These are phyloP conservation scores for Apiospora koreana DNA, from an alignment of 2,329 filamentous ascomycete genomes.

Conservation along the genomic window DNA sequence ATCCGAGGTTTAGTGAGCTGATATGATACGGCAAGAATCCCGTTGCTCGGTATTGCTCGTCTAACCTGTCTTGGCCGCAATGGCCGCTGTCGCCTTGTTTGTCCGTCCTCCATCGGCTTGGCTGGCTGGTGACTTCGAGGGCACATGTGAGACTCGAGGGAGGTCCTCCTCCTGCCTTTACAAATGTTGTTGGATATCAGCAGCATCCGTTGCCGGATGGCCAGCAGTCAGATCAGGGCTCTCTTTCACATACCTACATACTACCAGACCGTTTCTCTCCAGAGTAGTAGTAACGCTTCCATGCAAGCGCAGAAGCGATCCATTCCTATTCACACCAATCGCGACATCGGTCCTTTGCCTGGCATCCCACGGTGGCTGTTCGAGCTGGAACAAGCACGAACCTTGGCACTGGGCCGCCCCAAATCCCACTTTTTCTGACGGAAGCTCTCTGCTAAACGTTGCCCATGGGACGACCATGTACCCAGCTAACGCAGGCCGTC, in stretches of 20 bases:
- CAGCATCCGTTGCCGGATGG: background rate
- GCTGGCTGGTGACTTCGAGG: background rate
- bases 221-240: background rate
- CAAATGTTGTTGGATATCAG: background rate
- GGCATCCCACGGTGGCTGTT: constrained; percentile 10
- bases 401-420: constrained; percentile 4
- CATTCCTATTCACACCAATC: background rate
- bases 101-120: background rate
- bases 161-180: too few relatives aligned
- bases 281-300: background rate
- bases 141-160: too few relatives aligned
- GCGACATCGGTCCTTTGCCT: constrained; percentile 8
- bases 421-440: constrained; percentile 10
- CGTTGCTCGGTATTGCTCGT: background rate
- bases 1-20: background rate
- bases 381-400: background rate
- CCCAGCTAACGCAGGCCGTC: constrained; percentile 5
- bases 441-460: constrained; percentile 9
- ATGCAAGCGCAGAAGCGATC: background rate
- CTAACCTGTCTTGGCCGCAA: background rate
- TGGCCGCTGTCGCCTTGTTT: background rate
- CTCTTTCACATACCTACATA: background rate
- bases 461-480: background rate
- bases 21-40: background rate
- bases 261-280: background rate